Conservation (phyloP, 352 stramenopile genomes). For the Phytophthora ramorum region DNA sequence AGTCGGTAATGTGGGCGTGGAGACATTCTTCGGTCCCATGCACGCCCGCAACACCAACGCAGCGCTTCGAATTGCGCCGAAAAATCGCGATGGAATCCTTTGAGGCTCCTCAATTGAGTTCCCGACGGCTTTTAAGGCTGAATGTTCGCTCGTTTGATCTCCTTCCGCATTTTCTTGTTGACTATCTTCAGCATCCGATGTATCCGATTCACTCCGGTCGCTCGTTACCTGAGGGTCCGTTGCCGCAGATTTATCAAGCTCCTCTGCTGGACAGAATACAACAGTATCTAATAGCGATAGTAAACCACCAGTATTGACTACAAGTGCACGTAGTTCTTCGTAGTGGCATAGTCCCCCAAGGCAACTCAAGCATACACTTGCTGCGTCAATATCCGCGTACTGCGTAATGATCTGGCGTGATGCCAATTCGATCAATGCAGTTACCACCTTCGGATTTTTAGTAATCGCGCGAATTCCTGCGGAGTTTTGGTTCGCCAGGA, state of each 20-base stretch:
- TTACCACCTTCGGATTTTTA: slow-evolving; percentile 67
- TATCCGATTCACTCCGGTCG: slow-evolving; percentile 36
- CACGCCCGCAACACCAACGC: slow-evolving; percentile 67
- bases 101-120: slow-evolving; percentile 26
- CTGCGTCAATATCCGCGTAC: slow-evolving; percentile 65
- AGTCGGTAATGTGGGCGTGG: slow-evolving; percentile 26
- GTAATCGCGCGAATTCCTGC: slow-evolving; percentile 56
- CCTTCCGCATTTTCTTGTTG: slow-evolving; percentile 16
- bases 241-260: slow-evolving; percentile 25
- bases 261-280: slow-evolving; percentile 66
- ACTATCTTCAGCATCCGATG: slow-evolving; percentile 20
- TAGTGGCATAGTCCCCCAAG: slow-evolving; percentile 70
- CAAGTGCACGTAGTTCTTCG: slow-evolving; percentile 54
- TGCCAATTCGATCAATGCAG: slow-evolving; percentile 63
- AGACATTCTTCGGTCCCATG: slow-evolving; percentile 46
- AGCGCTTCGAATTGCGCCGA: slow-evolving; percentile 60
- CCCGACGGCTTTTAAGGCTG: neutral
- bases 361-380: slow-evolving; percentile 64
- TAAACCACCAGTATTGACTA: slow-evolving; percentile 72
- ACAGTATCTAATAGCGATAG: slow-evolving; percentile 73
- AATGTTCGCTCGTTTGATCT: neutral
- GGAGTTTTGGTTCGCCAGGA: slow-evolving; percentile 45
- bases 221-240: slow-evolving; percentile 19
- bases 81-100: slow-evolving; percentile 47
- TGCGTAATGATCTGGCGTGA: slow-evolving; percentile 65